These are phyloP conservation scores for Glycyrrhiza uralensis DNA, from an alignment of 306 rosid genomes.

Conservation along the genomic window DNA sequence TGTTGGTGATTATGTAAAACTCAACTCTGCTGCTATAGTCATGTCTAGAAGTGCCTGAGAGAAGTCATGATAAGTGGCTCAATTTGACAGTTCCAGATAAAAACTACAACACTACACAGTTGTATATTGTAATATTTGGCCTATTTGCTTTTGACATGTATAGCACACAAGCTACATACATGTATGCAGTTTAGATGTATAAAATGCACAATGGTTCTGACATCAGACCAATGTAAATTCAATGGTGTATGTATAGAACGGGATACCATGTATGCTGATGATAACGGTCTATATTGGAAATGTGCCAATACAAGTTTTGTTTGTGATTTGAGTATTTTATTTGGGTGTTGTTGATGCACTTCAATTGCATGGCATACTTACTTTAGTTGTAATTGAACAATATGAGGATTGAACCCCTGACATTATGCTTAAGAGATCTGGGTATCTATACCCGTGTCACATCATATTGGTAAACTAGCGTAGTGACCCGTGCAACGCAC, in stretches of 20 bases:
- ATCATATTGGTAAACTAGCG: too few relatives aligned
- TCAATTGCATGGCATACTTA: not conserved
- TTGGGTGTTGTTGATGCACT: not conserved
- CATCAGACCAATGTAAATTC: slow-evolving; percentile 36
- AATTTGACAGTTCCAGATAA: slow-evolving; percentile 26
- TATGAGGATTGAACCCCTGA: too few relatives aligned
- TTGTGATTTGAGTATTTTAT: not conserved
- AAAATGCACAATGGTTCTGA: slow-evolving; percentile 1
- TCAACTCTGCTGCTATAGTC: slow-evolving; percentile 29
- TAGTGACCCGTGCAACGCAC: too few relatives aligned
- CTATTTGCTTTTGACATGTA: slow-evolving; percentile 38
- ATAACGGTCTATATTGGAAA: not conserved
- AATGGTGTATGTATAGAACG: slow-evolving; percentile 25
- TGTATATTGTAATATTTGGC: slow-evolving; percentile 32
- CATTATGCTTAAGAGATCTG: too few relatives aligned
- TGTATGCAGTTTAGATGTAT: slow-evolving; percentile 37
- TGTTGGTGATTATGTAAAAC: slow-evolving; percentile 18
- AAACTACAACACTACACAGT: slow-evolving; percentile 15
- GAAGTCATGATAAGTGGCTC: slow-evolving; percentile 38
- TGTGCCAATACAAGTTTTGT: slow-evolving; percentile 21
- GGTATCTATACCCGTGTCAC: too few relatives aligned
- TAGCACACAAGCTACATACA: slow-evolving; percentile 39
- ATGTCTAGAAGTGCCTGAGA: slow-evolving; percentile 27
- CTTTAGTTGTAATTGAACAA: too few relatives aligned
- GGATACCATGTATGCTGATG: slow-evolving; percentile 13